Conservation (phyloP, 192 early-diverging fungal genomes). For the Phycomyces nitens region DNA sequence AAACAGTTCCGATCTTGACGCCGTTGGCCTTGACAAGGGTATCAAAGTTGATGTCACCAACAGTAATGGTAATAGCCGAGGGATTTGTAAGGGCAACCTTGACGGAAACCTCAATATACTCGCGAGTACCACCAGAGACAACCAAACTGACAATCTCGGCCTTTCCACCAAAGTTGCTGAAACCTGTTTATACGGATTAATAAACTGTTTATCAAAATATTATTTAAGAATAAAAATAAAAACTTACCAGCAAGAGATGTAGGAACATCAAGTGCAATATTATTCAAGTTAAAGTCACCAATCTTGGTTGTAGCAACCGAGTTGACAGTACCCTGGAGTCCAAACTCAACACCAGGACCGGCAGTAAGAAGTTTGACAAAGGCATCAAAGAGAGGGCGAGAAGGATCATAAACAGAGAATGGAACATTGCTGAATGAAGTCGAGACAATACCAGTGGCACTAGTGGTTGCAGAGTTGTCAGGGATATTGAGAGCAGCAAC, state of each 20-base stretch:
- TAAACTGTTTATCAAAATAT: neutral
- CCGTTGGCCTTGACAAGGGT: conserved; percentile 33
- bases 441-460: conserved; percentile 12
- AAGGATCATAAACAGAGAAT: conserved; percentile 21
- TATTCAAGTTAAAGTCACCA: conserved; percentile 36
- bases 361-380: conserved; percentile 31
- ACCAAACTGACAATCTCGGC: conserved; percentile 12
- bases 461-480: conserved; percentile 19
- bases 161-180: conserved; percentile 32
- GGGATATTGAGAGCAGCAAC: conserved; percentile 32
- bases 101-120: conserved; percentile 43
- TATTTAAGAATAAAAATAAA: neutral
- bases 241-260: conserved; percentile 28
- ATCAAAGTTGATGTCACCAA: conserved; percentile 42
- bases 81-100: conserved; percentile 45
- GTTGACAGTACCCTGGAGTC: conserved; percentile 24
- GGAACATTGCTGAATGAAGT: conserved; percentile 32
- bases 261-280: conserved; percentile 38
- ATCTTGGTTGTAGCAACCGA: conserved; percentile 31
- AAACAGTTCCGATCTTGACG: conserved; percentile 36
- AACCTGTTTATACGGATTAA: conserved; percentile 4
- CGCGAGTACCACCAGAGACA: conserved; percentile 28
- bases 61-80: conserved; percentile 48
- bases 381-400: conserved; percentile 24
- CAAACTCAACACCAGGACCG: conserved; percentile 12